A percentile compares a stretch with the other conserved stretches of the same genome.
These are phyloP conservation scores for Brassica nigra DNA, from an alignment of 345 rosid genomes.

Conservation along the genomic window DNA sequence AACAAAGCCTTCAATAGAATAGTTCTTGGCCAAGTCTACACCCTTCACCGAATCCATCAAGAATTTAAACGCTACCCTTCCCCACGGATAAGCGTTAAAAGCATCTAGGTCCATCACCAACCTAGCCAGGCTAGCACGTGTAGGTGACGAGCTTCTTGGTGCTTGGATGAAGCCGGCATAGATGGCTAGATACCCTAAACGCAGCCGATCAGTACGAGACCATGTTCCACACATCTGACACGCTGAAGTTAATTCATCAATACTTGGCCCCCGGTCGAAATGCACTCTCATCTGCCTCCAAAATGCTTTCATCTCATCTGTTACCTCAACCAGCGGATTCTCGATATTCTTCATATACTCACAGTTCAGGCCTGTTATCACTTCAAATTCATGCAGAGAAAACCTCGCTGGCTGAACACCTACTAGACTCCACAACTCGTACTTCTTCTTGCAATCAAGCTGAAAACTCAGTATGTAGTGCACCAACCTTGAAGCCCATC, in stretches of 20 bases:
- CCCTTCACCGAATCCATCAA: neutral
- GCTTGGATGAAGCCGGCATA: neutral
- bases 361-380: neutral
- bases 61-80: neutral
- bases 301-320: neutral
- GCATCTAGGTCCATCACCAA: neutral
- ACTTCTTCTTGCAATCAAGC: neutral
- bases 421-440: neutral
- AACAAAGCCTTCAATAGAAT: neutral
- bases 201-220: neutral
- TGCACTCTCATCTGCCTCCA: neutral
- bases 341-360: neutral
- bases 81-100: neutral
- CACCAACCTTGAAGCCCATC: neutral
- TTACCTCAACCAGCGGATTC: neutral
- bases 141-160: neutral
- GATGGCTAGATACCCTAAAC: neutral
- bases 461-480: neutral
- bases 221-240: neutral
- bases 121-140: neutral
- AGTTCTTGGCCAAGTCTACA: neutral
- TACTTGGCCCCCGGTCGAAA: neutral
- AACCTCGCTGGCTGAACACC: neutral
- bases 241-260: neutral
- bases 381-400: neutral